Evolutionary conservation across 108 stramenopile species (phyloP), one percentile per base, ranked within the genome.

Genomic region (Skeletonema marinoi): DNA sequence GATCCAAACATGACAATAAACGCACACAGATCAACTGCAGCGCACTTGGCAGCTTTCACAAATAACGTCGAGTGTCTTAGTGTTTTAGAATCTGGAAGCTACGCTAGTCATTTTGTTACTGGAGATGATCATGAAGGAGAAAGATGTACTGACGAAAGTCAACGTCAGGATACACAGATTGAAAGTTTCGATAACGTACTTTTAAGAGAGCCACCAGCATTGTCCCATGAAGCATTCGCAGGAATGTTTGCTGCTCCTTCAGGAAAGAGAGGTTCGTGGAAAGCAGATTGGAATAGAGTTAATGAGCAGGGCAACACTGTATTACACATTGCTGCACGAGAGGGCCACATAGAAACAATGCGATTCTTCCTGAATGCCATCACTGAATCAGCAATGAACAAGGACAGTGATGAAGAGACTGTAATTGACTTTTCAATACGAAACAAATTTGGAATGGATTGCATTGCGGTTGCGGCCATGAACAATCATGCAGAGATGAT

Each of bases 41-140:
- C 78, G 9, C 78, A 80, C 48, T 32, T 80, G n/a, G 66, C 78
- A 33, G 65, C 72, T 6, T 80, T 71, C 71, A 80, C 68, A 58
- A 38, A 80, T 36, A 56, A 80, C 30, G 68, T 69, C 8, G 78
- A 80, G 16, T 80, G 78, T 73, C 65, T 80, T 19, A 66, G 41
- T 33, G 72, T 80, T 17, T 60, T 80, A 17, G 65, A 64, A 72
- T 54, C 29, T 69, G 71, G 51, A 61, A 80, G 56, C n/a, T 71
- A 60, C 59, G 17, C 12, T 70, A 14, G 62, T 1, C n/a, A 46
- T 21, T 39, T 31, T 6, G 10, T 9, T 10, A 29, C 54, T n/a
- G 39, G 32, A 31, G 54, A 66, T 39, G 36, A 44, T 32, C 42
- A 39, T 19, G 75, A 68, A 11, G 54, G 54, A 1, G 54, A 29